Evolutionary conservation across 2,329 filamentous ascomycete genomes (phyloP).

Genomic region (Calonectria fujianensis): DNA sequence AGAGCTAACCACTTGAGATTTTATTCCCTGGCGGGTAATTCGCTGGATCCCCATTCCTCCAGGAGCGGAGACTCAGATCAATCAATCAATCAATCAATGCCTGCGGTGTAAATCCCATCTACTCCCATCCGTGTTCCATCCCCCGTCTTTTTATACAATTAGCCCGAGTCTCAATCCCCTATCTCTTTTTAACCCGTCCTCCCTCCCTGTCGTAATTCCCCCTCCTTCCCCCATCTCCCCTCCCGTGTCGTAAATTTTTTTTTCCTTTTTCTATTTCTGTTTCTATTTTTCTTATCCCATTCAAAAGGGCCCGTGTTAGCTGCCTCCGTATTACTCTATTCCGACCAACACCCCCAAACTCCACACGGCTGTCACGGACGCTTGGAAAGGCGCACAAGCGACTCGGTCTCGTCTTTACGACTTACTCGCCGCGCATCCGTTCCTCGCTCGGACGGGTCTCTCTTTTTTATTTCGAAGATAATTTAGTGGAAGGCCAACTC

Average conservation of each 20-base stretch:
- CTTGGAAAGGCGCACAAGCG: neutral
- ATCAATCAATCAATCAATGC: conserved; percentile 16
- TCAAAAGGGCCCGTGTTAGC: neutral
- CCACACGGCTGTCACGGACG: conserved; percentile 8
- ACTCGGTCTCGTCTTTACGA: conserved; percentile 14
- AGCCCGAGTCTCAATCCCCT: neutral
- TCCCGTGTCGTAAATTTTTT: neutral
- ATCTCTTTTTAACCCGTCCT: neutral
- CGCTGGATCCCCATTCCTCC: conserved; percentile 1
- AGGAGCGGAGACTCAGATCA: conserved; percentile 16
- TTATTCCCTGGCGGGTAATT: conserved; percentile 16
- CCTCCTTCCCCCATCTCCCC: neutral
- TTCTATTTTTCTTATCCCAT: neutral
- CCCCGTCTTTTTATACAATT: conserved; percentile 4
- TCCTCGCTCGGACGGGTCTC: neutral
- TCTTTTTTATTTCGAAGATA: neutral
- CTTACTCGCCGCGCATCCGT: neutral
- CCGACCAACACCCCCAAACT: conserved; percentile 3
- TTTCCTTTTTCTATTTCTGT: neutral
- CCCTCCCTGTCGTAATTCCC: neutral
- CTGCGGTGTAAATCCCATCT: neutral
- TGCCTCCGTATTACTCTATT: conserved; percentile 4
- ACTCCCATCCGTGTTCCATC: neutral
- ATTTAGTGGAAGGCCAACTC: neutral
- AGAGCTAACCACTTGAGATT: neutral